Base-by-base conservation (phyloP, 2,329 filamentous ascomycete species). In the Fusarium zealandicum region DNA sequence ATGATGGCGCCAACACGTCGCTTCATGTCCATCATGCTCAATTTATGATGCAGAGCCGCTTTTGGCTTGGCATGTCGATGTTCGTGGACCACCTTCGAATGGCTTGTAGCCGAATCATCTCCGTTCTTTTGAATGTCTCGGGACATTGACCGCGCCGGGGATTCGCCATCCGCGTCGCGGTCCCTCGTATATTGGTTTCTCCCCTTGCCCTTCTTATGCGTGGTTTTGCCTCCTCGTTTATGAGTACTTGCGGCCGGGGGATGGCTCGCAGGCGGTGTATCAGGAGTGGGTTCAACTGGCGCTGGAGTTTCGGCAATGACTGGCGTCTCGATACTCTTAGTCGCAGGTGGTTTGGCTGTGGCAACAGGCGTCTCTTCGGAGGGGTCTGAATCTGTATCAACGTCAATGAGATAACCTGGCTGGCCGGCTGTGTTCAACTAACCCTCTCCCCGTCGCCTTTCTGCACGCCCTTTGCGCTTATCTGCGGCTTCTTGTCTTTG, bases 11-110 rank as follows among this genome's bases (percentile, higher is more conserved):
- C 85, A 6, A 93, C 91, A 9, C 92, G 88, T 61, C 90, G 86
- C 75, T 90, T 91, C 85, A 96, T 92, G 69, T 96, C 92, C 54
- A 88, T 88, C 87, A 96, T 90, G 22, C 87, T 93, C 51, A 92
- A 84, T 71, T 90, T 92, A 63, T 82, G 86, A 72, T 82, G 83
- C 42, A 79, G 78, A 51, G 77, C 65, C 3, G 68, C 73, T 65
- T 83, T 83, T 27, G 77, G 75, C 66, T 84, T 86, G 52, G 71
- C 69, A 39, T 82, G 79, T 61, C 87, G 88, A 62, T 79, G 74
- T 39, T 85, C 80, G 38, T 75, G 70, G 25, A 74, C 42, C 41
- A 58, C 63, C 55, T 71, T 82, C 51, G 66, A 67, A 55, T 78
- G 71, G 14, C 63, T 64, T 39, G 63, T 64, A 18, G 64, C 67